phyloP scores from a whole-genome alignment of 148 eudicot species.

The Euryodendron excelsum region DNA sequence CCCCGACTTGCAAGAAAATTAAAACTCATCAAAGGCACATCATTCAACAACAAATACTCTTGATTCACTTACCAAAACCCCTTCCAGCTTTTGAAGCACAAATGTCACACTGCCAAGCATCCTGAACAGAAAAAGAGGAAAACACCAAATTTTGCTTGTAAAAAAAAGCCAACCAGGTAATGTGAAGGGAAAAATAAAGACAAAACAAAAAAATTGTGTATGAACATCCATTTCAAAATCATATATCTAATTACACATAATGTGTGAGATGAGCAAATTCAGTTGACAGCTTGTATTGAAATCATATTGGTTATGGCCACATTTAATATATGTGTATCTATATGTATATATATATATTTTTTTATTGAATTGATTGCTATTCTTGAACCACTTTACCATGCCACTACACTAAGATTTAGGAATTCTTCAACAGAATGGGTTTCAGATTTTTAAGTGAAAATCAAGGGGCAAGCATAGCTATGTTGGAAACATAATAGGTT shows the following conservation, averaged over 20 bases:
- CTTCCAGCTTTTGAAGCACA: conserved; percentile 95
- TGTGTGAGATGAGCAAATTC: neutral
- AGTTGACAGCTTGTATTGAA: neutral
- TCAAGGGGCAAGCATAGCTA: neutral
- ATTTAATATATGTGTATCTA: neutral
- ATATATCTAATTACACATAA: neutral
- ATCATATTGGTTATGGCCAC: neutral
- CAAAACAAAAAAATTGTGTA: neutral
- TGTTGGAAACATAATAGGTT: neutral
- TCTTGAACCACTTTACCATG: neutral
- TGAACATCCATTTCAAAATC: neutral
- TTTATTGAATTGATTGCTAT: no score
- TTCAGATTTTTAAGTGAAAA: no score
- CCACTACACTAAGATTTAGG: neutral
- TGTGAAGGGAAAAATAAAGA: neutral
- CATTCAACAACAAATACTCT: neutral
- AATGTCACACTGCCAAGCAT: conserved; percentile 97
- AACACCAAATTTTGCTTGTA: conserved; percentile 6
- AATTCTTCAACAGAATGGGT: neutral
- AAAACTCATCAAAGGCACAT: neutral
- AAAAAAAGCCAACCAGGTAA: conserved; percentile 9
- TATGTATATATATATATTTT: no score
- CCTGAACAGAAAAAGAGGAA: conserved; percentile 38
- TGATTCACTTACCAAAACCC: conserved; percentile 76
- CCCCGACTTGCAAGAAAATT: neutral